Evolutionary conservation across 345 rosid genomes (phyloP).

Genomic region (Carallia brachiata): DNA sequence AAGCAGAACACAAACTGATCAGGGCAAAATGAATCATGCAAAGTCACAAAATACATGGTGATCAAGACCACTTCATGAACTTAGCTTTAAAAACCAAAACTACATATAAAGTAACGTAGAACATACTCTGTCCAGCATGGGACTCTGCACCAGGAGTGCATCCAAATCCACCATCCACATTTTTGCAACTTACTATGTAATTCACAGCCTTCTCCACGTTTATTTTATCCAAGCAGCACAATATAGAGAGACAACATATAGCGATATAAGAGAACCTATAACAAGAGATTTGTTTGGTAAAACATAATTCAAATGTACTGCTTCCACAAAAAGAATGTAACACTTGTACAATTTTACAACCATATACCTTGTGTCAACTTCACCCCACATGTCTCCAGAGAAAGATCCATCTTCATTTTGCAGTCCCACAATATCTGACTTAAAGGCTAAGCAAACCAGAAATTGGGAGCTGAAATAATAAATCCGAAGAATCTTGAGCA

Average conservation of each 20-base stretch:
- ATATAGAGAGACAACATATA: conserved; percentile 73
- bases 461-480: not conserved
- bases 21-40: not conserved
- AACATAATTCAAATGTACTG: too few relatives aligned
- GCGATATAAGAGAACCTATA: conserved; percentile 85
- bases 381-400: conserved; percentile 95
- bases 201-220: conserved; percentile 73
- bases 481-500: not conserved
- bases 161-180: conserved; percentile 94
- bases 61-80: too few relatives aligned
- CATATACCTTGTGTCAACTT: conserved; percentile 75
- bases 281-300: not conserved
- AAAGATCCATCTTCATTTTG: conserved; percentile 97
- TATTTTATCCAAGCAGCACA: conserved; percentile 57
- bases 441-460: conserved; percentile 31
- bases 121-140: conserved; percentile 94
- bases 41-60: not conserved
- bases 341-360: too few relatives aligned
- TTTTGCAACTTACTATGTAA: conserved; percentile 85
- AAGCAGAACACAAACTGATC: not conserved
- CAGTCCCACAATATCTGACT: conserved; percentile 62
- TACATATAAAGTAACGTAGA: not conserved
- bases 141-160: conserved; percentile 93
- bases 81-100: not conserved
- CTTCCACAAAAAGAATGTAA: too few relatives aligned